These are phyloP conservation scores for Tolypocladium amazonense DNA, from an alignment of 2,329 filamentous ascomycete species.

Conservation along the genomic window DNA sequence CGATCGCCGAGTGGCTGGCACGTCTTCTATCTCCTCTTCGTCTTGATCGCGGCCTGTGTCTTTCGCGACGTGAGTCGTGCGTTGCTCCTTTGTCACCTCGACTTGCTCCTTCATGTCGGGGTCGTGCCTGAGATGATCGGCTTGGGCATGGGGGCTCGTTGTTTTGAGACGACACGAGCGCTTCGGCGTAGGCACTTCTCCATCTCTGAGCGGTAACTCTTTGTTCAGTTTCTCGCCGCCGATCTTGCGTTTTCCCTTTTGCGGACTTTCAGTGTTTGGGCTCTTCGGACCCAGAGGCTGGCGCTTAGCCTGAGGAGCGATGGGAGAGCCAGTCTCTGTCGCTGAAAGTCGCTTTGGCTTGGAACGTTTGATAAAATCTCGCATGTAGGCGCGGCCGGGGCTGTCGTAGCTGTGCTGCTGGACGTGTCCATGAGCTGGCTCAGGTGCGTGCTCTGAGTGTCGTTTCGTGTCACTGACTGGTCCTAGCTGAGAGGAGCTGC, in stretches of 20 bases:
- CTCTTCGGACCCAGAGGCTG: constrained; percentile 22
- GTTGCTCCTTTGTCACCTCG: background rate
- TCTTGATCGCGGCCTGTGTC: constrained; percentile 3
- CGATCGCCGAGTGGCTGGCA: constrained; percentile 17
- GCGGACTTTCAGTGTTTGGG: constrained; percentile 22
- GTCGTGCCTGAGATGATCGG: constrained; percentile 1
- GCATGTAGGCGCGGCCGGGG: constrained; percentile 22
- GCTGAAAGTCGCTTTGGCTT: constrained; percentile 15
- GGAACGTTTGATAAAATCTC: constrained; percentile 24
- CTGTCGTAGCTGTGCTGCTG: constrained; percentile 16
- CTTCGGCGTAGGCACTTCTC: constrained; percentile 12
- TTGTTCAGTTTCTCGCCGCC: constrained; percentile 9
- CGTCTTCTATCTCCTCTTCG: constrained; percentile 7
- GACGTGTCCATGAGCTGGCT: background rate
- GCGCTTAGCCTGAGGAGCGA: constrained; percentile 14
- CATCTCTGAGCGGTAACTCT: constrained; percentile 11
- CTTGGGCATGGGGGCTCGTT: background rate
- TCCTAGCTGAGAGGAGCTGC: background rate
- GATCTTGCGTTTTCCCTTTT: constrained; percentile 21
- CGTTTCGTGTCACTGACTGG: background rate
- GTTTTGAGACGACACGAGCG: constrained; percentile 11
- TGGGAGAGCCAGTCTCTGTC: constrained; percentile 20
- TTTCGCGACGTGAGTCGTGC: background rate
- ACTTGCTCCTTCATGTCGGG: background rate
- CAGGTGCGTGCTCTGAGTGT: background rate